A percentile compares a stretch with the other conserved stretches of the same genome.
Conservation (phyloP, 1,139 yeast genomes). For the Scheffersomyces insectosa region DNA sequence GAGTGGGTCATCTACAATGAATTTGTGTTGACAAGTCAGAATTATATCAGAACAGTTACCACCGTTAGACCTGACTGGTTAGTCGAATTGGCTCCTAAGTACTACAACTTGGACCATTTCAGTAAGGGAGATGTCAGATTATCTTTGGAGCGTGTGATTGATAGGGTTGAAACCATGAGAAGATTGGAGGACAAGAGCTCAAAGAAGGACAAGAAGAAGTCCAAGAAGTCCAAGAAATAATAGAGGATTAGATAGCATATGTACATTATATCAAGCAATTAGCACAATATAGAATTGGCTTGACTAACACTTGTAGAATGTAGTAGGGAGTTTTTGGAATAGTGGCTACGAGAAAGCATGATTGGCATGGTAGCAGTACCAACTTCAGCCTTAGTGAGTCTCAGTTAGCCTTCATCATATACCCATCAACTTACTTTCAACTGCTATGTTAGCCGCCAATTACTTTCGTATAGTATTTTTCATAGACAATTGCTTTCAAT, state of each 20-base stretch:
- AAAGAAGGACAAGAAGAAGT: slow-evolving; percentile 9
- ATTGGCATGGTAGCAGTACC: too few relatives aligned
- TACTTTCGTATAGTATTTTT: too few relatives aligned
- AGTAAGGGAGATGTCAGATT: slow-evolving; percentile 81
- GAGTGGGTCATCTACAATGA: slow-evolving; percentile 96
- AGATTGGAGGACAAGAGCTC: slow-evolving; percentile 32
- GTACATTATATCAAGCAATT: not conserved
- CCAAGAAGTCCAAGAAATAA: slow-evolving; percentile 10
- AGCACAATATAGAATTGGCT: not conserved
- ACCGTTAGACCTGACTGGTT: slow-evolving; percentile 87
- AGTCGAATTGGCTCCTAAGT: slow-evolving; percentile 81
- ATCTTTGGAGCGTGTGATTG: slow-evolving; percentile 69
- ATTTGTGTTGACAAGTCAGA: slow-evolving; percentile 89
- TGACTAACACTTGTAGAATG: too few relatives aligned
- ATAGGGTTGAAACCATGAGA: slow-evolving; percentile 46
- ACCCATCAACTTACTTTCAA: too few relatives aligned
- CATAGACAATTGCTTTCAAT: too few relatives aligned
- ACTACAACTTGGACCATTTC: slow-evolving; percentile 74
- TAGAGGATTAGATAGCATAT: not conserved
- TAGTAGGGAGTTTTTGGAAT: too few relatives aligned
- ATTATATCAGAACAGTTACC: slow-evolving; percentile 94
- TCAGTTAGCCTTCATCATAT: too few relatives aligned
- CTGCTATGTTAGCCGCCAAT: too few relatives aligned
- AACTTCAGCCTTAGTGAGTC: too few relatives aligned
- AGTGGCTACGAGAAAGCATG: too few relatives aligned